Evolutionary conservation across 192 early-diverging fungal species (phyloP).

Genomic region (Rhizophagus prolifer): DNA sequence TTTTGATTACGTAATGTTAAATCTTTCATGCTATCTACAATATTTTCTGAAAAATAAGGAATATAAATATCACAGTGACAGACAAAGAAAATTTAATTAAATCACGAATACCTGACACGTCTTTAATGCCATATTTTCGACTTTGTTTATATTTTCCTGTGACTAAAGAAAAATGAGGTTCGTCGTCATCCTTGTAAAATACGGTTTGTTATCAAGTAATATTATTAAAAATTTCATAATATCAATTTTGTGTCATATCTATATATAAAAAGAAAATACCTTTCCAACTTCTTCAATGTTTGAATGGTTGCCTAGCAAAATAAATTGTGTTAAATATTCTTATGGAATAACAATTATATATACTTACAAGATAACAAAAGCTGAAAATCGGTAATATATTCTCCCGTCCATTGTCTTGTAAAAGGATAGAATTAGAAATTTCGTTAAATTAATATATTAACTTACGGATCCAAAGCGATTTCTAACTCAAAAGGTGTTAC

Average conservation of each 20-base stretch:
- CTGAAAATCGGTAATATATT: slow-evolving; percentile 71
- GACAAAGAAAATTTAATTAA: slow-evolving; percentile 1
- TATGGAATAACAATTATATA: slow-evolving; percentile 30
- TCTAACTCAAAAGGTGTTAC: slow-evolving; percentile 93
- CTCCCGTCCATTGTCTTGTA: slow-evolving; percentile 68
- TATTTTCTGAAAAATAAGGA: background rate
- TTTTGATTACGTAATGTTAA: slow-evolving; percentile 59
- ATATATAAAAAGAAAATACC: slow-evolving; percentile 1
- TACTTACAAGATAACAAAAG: slow-evolving; percentile 52
- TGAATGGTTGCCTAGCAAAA: slow-evolving; percentile 29
- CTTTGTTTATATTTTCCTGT: slow-evolving; percentile 75
- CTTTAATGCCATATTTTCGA: slow-evolving; percentile 44
- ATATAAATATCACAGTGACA: background rate
- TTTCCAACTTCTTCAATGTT: slow-evolving; percentile 32
- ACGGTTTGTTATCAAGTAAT: background rate
- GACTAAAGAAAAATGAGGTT: slow-evolving; percentile 88
- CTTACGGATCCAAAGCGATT: slow-evolving; percentile 65
- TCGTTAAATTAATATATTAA: background rate
- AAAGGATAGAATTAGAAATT: too few relatives aligned
- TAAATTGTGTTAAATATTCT: background rate
- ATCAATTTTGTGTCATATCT: background rate
- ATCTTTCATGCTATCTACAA: slow-evolving; percentile 31
- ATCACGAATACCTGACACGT: slow-evolving; percentile 34
- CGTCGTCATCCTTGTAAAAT: slow-evolving; percentile 55
- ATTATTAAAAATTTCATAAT: background rate